Base-by-base conservation (phyloP, 2,329 filamentous ascomycete genomes). In the Paramyrothecium roridum region DNA sequence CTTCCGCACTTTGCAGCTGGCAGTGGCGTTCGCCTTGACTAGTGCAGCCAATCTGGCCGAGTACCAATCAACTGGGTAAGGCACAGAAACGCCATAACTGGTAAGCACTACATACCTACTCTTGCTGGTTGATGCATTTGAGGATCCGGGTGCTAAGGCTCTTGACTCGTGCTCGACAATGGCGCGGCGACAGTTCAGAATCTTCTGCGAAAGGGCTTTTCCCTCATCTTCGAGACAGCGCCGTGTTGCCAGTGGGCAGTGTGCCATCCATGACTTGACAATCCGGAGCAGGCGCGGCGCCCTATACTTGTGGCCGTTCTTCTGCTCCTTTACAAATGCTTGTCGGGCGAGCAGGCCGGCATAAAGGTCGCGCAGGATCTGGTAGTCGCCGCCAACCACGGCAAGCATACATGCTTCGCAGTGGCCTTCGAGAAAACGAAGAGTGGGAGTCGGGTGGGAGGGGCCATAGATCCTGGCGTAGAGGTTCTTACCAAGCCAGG, bases 341-440 rank as follows among this genome's bases (percentile, higher is more conserved):
- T 13, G n/a, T 20, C 80, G 73, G 33, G 74, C 73, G 11, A 75
- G 26, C 53, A 83, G 61, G 45, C 71, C 67, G 3, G 78, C 74
- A 26, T 76, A 66, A 33, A 85, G 61, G 60, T 81, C 79, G 7
- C 69, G 63, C 2, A 85, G 65, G 2, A 75, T 59, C 17, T 70
- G 63, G 4, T 62, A 65, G 33, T 73, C 70, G 0, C 76, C 76
- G 2, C 81, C 81, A 1, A 85, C 62, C 3, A 71, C 70, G 2
- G 78, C 73, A 13, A 85, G 64, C 26, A 81, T 76, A 57, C 82
- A 85, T 2, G 80, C 81, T 61, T 82, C 77, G 58, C 82, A 85
- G 2, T 55, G 67, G 8, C 64, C 70, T 30, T 58, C 54, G 3
- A 78, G 65, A 12, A 57, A 50, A 8, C 57, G 61, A 37, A 17